Evolutionary conservation across 805 yeast genomes (phyloP), one percentile per base, ranked within the genome.

Genomic region (Cyberlindnera mrakii): DNA sequence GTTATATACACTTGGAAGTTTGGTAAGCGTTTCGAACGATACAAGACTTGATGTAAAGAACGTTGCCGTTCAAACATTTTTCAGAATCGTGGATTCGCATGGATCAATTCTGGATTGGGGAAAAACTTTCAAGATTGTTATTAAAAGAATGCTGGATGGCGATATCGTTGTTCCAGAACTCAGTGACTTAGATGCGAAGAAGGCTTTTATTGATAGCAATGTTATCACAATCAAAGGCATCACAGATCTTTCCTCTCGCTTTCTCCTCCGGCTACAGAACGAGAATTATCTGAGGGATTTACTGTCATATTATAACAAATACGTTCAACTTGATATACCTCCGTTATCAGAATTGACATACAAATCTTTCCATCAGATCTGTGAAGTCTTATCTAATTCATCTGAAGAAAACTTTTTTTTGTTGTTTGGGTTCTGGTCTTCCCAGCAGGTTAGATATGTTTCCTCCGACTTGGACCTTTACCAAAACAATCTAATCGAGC

Each of bases 31-130:
- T 19, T 75, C 90, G 0, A 58, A 66, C 23, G 95, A 85, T 50
- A 55, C 70, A 3, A 72, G 96, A 43, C 74, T 81, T 1, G 95
- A 89, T 53, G 96, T 91, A 0, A 73, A 95, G 47, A 89, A 88
- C 54, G 96, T 96, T 2, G 81, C 96, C 0, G 75, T 88, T 14
- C 95, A 89, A 57, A 91, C 96, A 0, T 80, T 90, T 50, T 87
- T 88, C 63, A 77, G 90, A 50, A 81, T 91, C 25, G 70, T 85
- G 46, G 87, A 85, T 41, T 76, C 90, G 3, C 87, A 84, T 59
- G 83, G 86, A 0, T 55, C 62, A 10, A 66, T 67, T 35, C 66
- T 80, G 16, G 74, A 77, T 2, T 89, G 96, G 96, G 64, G 71
- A 23, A 60, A 80, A n/a, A 74, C 90, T 3, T 81, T 79, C 53